Conservation (phyloP, 176 grass and related monocot genomes). For the Hsuehochloa calcarea region DNA sequence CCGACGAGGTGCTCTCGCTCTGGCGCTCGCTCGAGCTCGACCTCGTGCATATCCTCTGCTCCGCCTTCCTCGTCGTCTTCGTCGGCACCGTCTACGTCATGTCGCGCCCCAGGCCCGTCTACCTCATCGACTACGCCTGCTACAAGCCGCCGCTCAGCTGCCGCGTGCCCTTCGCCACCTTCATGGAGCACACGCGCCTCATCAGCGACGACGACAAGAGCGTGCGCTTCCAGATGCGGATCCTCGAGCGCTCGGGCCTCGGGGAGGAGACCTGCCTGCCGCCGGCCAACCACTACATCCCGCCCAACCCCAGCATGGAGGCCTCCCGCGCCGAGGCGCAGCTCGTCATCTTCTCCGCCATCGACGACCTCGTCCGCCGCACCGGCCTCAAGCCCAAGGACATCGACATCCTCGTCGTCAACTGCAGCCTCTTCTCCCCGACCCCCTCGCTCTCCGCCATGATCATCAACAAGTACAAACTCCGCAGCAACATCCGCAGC, state of each 20-base stretch:
- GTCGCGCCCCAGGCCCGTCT: conserved; percentile 69
- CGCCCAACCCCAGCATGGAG: conserved; percentile 79
- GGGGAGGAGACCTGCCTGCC: conserved; percentile 92
- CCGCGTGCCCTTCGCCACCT: conserved; percentile 82
- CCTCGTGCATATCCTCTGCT: conserved; percentile 66
- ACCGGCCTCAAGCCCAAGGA: conserved; percentile 71
- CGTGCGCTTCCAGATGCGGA: conserved; percentile 75
- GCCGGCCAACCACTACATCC: conserved; percentile 92
- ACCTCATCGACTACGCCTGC: conserved; percentile 88
- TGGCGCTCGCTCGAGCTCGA: conserved; percentile 72
- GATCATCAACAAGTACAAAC: conserved; percentile 95
- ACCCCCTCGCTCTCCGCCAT: conserved; percentile 88
- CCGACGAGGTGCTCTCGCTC: conserved; percentile 51
- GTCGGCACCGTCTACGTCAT: conserved; percentile 76
- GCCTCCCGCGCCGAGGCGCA: conserved; percentile 66
- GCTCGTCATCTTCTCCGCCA: conserved; percentile 90
- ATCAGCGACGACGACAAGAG: conserved; percentile 71
- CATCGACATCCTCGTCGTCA: conserved; percentile 88
- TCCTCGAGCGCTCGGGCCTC: conserved; percentile 62
- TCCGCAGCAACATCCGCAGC: conserved; percentile 82
- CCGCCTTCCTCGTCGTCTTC: conserved; percentile 65
- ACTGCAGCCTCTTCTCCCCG: conserved; percentile 88
- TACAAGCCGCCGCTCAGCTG: conserved; percentile 70
- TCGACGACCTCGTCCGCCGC: conserved; percentile 72
- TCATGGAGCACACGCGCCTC: conserved; percentile 92